Percentiles rank a stretch among this genome's conserved stretches.
Evolutionary conservation across 78 protist genomes (phyloP).

Genomic region (Dictyostelium intermedium): DNA sequence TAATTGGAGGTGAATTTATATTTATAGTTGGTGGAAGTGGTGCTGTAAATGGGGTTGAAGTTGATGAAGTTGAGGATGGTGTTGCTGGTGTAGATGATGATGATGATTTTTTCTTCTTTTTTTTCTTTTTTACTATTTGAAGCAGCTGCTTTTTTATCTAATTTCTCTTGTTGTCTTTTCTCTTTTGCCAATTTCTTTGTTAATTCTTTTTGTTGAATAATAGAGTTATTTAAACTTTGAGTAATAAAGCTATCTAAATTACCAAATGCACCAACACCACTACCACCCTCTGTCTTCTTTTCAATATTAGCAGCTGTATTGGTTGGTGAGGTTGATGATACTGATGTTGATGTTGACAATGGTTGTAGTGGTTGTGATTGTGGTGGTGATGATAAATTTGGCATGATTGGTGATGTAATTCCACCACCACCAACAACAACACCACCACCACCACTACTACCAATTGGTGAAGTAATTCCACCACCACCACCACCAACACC

Average conservation of each 20-base stretch:
- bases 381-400: background rate
- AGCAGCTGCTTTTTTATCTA: background rate
- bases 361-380: background rate
- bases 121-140: background rate
- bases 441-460: background rate
- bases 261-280: slow-evolving; percentile 1
- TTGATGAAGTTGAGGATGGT: background rate
- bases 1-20: background rate
- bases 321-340: background rate
- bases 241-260: background rate
- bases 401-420: background rate
- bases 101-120: background rate
- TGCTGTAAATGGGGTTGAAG: background rate
- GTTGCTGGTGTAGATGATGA: background rate
- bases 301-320: background rate
- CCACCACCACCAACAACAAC: too few relatives aligned
- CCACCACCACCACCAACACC: background rate
- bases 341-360: background rate
- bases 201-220: slow-evolving; percentile 1
- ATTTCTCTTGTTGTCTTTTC: background rate
- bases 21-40: slow-evolving; percentile 9
- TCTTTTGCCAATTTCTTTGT: background rate
- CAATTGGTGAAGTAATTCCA: background rate
- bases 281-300: background rate
- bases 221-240: slow-evolving; percentile 12